Evolutionary conservation across 1,284 basidiomycete species (phyloP).

Genomic region (Rhodotorula sp.): DNA sequence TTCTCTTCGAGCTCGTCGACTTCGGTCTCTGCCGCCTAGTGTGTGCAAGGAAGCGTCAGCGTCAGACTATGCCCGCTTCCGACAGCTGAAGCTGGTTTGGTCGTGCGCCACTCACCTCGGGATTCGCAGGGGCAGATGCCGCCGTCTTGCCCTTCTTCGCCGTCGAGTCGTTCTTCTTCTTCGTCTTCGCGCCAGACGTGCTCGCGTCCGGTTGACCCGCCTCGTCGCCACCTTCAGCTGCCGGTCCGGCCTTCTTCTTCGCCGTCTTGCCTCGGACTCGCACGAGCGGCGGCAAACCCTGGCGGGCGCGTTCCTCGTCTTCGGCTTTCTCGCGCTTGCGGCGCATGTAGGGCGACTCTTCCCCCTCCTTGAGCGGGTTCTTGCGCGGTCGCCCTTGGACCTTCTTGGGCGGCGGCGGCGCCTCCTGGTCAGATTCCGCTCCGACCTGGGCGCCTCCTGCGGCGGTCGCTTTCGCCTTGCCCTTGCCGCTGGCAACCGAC

Average conservation of each 20-base stretch:
- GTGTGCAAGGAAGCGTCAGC: too few species aligned
- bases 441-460: not conserved
- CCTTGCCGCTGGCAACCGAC: constrained; percentile 1
- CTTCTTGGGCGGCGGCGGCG: not conserved
- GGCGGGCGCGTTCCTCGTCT: constrained; percentile 28
- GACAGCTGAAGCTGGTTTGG: too few species aligned
- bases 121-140: not conserved
- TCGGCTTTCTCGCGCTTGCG: constrained; percentile 33
- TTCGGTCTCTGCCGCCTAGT: not conserved
- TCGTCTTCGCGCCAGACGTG: too few species aligned
- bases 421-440: not conserved
- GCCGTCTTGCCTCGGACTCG: constrained; percentile 7
- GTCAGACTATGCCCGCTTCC: too few species aligned
- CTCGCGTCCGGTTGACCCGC: constrained; percentile 5
- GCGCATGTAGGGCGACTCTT: constrained; percentile 21
- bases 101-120: not conserved
- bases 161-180: not conserved
- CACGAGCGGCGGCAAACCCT: constrained; percentile 26
- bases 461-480: constrained; percentile 3
- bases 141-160: not conserved
- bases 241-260: constrained; percentile 2
- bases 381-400: constrained; percentile 26
- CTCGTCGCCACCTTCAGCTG: constrained; percentile 1
- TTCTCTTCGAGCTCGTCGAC: not conserved
- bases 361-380: constrained; percentile 8